Percentiles rank a stretch among this genome's conserved stretches.
Evolutionary conservation across 805 yeast genomes (phyloP).

Genomic region (Pichia insulana): DNA sequence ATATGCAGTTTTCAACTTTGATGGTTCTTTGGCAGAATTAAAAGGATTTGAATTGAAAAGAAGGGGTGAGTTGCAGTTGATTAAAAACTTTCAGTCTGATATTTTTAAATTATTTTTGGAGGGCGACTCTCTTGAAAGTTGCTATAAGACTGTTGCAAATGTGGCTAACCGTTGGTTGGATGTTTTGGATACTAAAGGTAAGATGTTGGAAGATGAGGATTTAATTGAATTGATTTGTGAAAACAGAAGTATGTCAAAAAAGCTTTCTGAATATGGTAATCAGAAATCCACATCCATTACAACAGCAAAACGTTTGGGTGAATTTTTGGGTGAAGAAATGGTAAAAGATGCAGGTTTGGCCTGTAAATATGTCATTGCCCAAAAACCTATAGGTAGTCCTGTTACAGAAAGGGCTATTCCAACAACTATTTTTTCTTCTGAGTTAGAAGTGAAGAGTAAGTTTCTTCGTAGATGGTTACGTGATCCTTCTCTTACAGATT

Average conservation of each 20-base stretch:
- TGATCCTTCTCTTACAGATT: constrained; percentile 65
- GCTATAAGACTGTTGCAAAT: constrained; percentile 82
- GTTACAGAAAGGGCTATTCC: constrained; percentile 96
- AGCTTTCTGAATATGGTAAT: constrained; percentile 77
- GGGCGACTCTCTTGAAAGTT: constrained; percentile 67
- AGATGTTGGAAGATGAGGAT: constrained; percentile 86
- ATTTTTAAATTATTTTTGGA: constrained; percentile 85
- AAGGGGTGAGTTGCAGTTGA: constrained; percentile 89
- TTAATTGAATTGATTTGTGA: constrained; percentile 92
- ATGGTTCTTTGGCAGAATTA: constrained; percentile 88
- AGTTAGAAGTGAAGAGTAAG: constrained; percentile 53
- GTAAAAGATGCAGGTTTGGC: constrained; percentile 94
- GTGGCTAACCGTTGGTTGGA: constrained; percentile 97
- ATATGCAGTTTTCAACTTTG: constrained; percentile 93
- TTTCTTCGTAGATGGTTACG: constrained; percentile 81
- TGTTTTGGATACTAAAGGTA: constrained; percentile 80
- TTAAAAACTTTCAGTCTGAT: constrained; percentile 92
- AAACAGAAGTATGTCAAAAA: constrained; percentile 89
- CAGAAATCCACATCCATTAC: constrained; percentile 95
- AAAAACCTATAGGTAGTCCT: constrained; percentile 75
- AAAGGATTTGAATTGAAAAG: constrained; percentile 96
- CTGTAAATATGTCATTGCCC: constrained; percentile 85
- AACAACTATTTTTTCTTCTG: constrained; percentile 89
- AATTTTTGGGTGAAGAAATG: constrained; percentile 92
- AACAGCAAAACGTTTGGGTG: constrained; percentile 88